A percentile compares a stretch with the other conserved stretches of the same genome.
Evolutionary conservation across 2,329 filamentous ascomycete species (phyloP).

Genomic region (Bertia moriformis): DNA sequence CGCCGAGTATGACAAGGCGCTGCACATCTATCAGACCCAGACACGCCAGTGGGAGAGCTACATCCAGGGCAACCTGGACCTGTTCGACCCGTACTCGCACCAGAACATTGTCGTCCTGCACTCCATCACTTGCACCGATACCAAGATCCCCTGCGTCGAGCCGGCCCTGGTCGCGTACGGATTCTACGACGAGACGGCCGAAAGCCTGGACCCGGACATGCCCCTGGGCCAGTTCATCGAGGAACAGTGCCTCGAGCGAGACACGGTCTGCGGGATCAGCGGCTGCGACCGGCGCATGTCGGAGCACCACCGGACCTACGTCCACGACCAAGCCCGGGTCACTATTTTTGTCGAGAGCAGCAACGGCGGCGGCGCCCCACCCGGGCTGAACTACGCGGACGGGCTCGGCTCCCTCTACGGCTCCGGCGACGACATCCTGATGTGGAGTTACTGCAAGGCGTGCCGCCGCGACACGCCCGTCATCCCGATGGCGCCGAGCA

Average conservation of each 20-base stretch:
- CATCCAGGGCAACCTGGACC: slow-evolving; percentile 70
- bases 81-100: slow-evolving; percentile 90
- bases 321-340: slow-evolving; percentile 86
- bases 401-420: too few relatives aligned
- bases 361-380: slow-evolving; percentile 46
- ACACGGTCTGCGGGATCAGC: slow-evolving; percentile 65
- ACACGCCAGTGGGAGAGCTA: slow-evolving; percentile 95
- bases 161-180: slow-evolving; percentile 79
- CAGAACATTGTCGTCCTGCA: slow-evolving; percentile 93
- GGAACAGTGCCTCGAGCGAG: slow-evolving; percentile 65
- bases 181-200: slow-evolving; percentile 83
- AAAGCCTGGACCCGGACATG: slow-evolving; percentile 59
- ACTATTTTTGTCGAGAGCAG: slow-evolving; percentile 74
- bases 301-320: slow-evolving; percentile 90
- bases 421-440: slow-evolving; percentile 56
- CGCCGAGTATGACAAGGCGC: slow-evolving; percentile 87
- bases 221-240: slow-evolving; percentile 92
- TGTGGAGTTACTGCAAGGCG: slow-evolving; percentile 94
- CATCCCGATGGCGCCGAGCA: slow-evolving; percentile 80
- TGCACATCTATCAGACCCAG: slow-evolving; percentile 87
- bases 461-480: slow-evolving; percentile 83
- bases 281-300: slow-evolving; percentile 79
- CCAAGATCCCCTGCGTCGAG: slow-evolving; percentile 82
- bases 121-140: slow-evolving; percentile 83
- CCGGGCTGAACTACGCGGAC: slow-evolving; percentile 30